phyloP scores from a whole-genome alignment of 116 monocot genomes.

The Dioscorea cayenensis region DNA sequence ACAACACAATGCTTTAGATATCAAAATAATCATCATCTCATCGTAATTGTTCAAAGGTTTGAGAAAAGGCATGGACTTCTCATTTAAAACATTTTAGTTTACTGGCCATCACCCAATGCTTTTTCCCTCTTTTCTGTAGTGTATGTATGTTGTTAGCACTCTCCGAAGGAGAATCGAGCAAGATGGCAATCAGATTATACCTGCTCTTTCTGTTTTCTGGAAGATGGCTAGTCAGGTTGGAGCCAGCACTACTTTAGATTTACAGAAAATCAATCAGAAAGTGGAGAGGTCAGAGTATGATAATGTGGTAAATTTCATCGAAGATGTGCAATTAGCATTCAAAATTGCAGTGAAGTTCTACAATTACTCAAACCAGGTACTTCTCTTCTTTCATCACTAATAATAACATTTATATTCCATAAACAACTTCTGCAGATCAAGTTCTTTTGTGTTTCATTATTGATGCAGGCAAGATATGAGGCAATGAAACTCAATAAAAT shows the following conservation, averaged over 20 bases:
- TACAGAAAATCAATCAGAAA: constrained; percentile 68
- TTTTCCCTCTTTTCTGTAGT: constrained; percentile 31
- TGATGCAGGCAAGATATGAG: constrained; percentile 59
- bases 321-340: constrained; percentile 75
- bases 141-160: constrained; percentile 86
- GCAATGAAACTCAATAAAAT: constrained; percentile 75
- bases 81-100: not conserved
- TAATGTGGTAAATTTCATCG: constrained; percentile 56
- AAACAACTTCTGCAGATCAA: too few relatives aligned
- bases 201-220: constrained; percentile 62
- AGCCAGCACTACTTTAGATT: constrained; percentile 37
- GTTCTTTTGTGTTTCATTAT: not conserved
- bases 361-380: constrained; percentile 67
- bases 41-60: too few relatives aligned
- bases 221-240: constrained; percentile 20
- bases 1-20: too few relatives aligned
- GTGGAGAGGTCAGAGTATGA: constrained; percentile 68
- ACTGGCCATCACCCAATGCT: not conserved
- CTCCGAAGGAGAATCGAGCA: constrained; percentile 71
- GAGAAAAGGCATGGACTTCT: not conserved
- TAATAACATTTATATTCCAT: too few relatives aligned
- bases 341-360: constrained; percentile 57
- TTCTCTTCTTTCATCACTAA: not conserved
- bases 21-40: too few relatives aligned
- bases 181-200: constrained; percentile 66